Evolutionary conservation across 768 basidiomycete species (phyloP).

Genomic region (Hericium rajendrae): DNA sequence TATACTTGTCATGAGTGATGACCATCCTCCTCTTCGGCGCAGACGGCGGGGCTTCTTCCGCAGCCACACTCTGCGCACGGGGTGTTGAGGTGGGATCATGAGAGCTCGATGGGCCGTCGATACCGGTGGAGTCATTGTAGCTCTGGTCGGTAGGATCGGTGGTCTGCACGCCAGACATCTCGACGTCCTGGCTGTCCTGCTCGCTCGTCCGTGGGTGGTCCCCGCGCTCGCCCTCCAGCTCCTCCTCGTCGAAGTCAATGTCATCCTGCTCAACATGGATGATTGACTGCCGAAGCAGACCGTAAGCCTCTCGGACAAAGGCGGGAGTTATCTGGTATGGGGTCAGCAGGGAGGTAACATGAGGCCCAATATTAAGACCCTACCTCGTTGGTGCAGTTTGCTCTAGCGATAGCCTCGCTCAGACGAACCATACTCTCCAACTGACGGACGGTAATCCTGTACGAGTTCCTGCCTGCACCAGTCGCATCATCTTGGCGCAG

Average conservation of each 20-base stretch:
- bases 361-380: slow-evolving; percentile 7
- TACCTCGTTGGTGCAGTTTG: slow-evolving; percentile 92
- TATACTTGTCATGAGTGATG: slow-evolving; percentile 95
- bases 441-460: slow-evolving; percentile 96
- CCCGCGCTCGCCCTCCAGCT: slow-evolving; percentile 48
- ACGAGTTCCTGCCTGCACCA: slow-evolving; percentile 83
- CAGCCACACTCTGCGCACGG: slow-evolving; percentile 14
- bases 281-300: slow-evolving; percentile 89
- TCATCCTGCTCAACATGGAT: slow-evolving; percentile 99
- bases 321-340: slow-evolving; percentile 71
- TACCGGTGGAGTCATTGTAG: slow-evolving; percentile 24
- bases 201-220: slow-evolving; percentile 25
- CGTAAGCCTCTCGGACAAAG: slow-evolving; percentile 94
- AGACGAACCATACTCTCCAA: slow-evolving; percentile 97
- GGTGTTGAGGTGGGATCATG: slow-evolving; percentile 15
- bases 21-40: slow-evolving; percentile 66
- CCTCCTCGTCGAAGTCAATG: slow-evolving; percentile 94
- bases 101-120: slow-evolving; percentile 17
- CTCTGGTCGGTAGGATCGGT: slow-evolving; percentile 43
- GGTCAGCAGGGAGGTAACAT: neutral
- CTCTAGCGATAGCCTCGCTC: slow-evolving; percentile 93
- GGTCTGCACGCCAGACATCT: slow-evolving; percentile 54
- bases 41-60: slow-evolving; percentile 16
- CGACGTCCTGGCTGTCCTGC: slow-evolving; percentile 49
- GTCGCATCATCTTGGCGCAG: slow-evolving; percentile 88